Evolutionary conservation across 2,329 filamentous ascomycete species (phyloP).

Genomic region (Trichophyton benhamiae): DNA sequence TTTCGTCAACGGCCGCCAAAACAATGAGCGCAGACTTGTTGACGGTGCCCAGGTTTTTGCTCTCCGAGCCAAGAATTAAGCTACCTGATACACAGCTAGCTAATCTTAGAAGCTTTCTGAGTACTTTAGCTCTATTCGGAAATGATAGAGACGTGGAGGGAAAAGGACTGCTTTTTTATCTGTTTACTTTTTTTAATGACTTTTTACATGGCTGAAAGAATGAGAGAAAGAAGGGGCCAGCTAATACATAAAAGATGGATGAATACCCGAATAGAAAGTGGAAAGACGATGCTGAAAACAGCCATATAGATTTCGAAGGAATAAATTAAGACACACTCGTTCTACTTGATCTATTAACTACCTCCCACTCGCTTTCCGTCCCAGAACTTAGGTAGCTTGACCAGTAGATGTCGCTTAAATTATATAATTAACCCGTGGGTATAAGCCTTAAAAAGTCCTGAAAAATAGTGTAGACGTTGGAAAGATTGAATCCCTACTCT

Average conservation of each 20-base stretch:
- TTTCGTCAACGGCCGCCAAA: conserved; percentile 68
- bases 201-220: neutral
- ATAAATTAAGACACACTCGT: neutral
- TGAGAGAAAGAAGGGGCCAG: neutral
- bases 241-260: neutral
- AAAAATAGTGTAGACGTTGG: too few relatives aligned
- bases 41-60: conserved; percentile 27
- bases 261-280: neutral
- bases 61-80: neutral
- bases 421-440: too few relatives aligned
- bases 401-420: too few relatives aligned
- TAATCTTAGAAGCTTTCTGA: neutral
- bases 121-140: neutral
- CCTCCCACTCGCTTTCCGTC: neutral
- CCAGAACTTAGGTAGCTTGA: neutral
- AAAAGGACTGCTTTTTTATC: neutral
- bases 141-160: neutral
- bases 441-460: too few relatives aligned
- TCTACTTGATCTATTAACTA: neutral
- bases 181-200: conserved; percentile 1
- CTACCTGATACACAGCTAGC: neutral
- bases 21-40: conserved; percentile 49
- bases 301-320: neutral
- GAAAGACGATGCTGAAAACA: neutral
- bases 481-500: too few relatives aligned